Evolutionary conservation across 83 land plant species (phyloP).

Genomic region (Thuja plicata): DNA sequence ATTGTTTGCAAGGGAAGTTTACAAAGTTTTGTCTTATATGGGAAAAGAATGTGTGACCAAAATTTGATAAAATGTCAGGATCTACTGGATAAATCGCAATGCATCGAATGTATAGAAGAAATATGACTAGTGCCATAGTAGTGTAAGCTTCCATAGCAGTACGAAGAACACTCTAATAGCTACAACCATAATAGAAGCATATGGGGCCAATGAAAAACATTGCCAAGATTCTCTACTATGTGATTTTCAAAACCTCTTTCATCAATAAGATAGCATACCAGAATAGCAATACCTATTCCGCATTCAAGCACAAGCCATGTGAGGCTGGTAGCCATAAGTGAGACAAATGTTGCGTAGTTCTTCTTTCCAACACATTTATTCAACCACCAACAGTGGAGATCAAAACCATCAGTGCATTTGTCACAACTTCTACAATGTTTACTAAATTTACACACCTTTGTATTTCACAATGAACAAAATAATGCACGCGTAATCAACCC

Average conservation of each 20-base stretch:
- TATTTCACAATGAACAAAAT: constrained; percentile 96
- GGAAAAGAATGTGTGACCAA: constrained; percentile 14
- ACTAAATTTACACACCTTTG: constrained; percentile 91
- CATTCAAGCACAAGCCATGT: constrained; percentile 59
- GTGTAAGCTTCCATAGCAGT: constrained; percentile 77
- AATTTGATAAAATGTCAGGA: constrained; percentile 69
- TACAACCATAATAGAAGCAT: constrained; percentile 73
- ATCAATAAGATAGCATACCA: constrained; percentile 70
- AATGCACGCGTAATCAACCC: too few relatives aligned
- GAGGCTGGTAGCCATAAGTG: constrained; percentile 73
- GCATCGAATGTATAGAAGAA: constrained; percentile 83
- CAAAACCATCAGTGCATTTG: constrained; percentile 96
- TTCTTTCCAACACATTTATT: constrained; percentile 88
- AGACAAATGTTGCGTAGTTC: constrained; percentile 71
- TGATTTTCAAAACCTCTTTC: constrained; percentile 41
- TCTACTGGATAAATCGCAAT: constrained; percentile 95
- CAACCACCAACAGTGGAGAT: constrained; percentile 96
- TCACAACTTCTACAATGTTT: constrained; percentile 97
- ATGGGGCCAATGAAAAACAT: constrained; percentile 66
- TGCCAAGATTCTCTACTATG: constrained; percentile 63
- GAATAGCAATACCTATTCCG: constrained; percentile 70
- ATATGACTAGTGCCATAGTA: constrained; percentile 76
- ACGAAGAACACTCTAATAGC: constrained; percentile 87
- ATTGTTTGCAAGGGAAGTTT: too few relatives aligned
- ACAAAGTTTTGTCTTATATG: constrained; percentile 21